Base-by-base conservation (phyloP, 352 stramenopile species). In the Plasmopara viticola region DNA sequence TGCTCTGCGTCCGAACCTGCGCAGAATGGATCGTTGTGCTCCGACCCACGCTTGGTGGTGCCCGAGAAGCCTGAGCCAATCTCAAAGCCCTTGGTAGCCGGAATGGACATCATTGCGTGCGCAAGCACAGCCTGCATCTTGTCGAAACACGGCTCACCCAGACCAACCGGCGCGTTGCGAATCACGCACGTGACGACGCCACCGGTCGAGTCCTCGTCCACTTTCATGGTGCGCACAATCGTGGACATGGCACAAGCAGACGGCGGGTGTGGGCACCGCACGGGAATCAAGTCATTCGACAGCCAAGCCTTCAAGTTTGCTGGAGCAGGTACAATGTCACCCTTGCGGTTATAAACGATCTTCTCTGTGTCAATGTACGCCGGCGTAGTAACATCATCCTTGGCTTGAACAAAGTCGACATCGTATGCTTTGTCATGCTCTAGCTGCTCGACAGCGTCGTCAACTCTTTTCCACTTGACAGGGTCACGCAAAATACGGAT, bases 11-110 rank as follows among this genome's bases (percentile, higher is more conserved):
- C 70, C 28, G 45, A 44, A 33, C 62, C 58, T 17, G 60, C 62
- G 51, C 82, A 93, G 84, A 99, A 99, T 54, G 97, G 92, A 68
- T 99, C 97, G 71, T 99, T 99, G 78, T 99, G 97, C 55, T 98
- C 73, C 47, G 93, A 98, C 33, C 97, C 97, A 31, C 86, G 95
- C 68, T 98, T 89, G 50, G 95, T 80, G 25, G 96, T 99, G 48
- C 97, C 96, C 6, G 70, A 84, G 71, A 99, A 99, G 34, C 81
- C 84, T 31, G 78, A 92, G 53, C 94, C 90, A 49, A 98, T 98
- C 76, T 99, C 96, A 64, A 99, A 99, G 30, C 97, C 97, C 78
- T 99, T 99, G 48, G 95, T 97, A 33, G 96, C 97, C 18, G 97
- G 96, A 60, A 99, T 96, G 30, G 94, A 98, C 70, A 99, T 93